These are phyloP conservation scores for Lentinula sp. DNA, from an alignment of 768 basidiomycete genomes.

Conservation along the genomic window DNA sequence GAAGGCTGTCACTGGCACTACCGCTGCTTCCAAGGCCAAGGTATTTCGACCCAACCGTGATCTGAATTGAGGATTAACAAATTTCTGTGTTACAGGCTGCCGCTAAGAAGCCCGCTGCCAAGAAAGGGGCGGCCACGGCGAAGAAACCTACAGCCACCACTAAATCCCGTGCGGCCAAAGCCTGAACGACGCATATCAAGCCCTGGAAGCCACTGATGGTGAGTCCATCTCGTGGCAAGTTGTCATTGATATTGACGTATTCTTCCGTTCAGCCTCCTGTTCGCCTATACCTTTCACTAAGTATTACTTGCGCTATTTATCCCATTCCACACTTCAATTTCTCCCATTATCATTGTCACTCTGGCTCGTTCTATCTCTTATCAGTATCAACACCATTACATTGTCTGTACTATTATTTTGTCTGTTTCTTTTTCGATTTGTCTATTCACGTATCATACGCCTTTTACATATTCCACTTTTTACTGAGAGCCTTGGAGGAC, in stretches of 20 bases:
- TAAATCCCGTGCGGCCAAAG: conserved; percentile 22
- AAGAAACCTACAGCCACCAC: conserved; percentile 19
- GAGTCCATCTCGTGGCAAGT: not conserved
- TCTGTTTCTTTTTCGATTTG: not conserved
- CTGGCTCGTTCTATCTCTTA: conserved; percentile 12
- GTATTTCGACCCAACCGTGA: not conserved
- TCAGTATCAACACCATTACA: conserved; percentile 14
- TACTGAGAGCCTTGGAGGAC: not conserved
- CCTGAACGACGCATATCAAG: conserved; percentile 11
- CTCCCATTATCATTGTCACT: not conserved
- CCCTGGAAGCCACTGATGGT: not conserved
- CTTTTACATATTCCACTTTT: not conserved
- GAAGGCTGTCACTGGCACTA: conserved; percentile 55
- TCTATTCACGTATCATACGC: not conserved
- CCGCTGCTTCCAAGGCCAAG: conserved; percentile 30
- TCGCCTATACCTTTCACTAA: conserved; percentile 11
- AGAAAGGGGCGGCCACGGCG: conserved; percentile 16
- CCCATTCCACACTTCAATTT: not conserved
- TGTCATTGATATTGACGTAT: not conserved
- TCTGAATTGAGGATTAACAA: not conserved
- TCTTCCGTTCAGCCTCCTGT: not conserved
- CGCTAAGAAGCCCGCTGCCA: conserved; percentile 25
- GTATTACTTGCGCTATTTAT: not conserved
- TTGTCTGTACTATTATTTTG: conserved; percentile 17
- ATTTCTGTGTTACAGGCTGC: conserved; percentile 10